Evolutionary conservation across 352 stramenopile species (phyloP), one percentile per base, ranked within the genome.

Genomic region (Peronosclerospora sorghi): DNA sequence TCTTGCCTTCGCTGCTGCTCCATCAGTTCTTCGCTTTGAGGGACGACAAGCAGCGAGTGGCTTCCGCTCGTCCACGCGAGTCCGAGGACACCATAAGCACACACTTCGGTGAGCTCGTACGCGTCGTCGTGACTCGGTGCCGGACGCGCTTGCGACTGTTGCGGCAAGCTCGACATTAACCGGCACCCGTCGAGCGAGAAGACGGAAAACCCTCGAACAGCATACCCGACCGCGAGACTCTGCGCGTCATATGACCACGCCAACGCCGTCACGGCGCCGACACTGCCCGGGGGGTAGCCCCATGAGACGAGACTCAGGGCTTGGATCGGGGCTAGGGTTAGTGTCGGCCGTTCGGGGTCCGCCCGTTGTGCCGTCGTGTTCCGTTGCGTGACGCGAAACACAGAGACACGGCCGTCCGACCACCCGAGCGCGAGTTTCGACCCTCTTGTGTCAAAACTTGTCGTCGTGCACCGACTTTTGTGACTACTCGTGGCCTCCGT

Each of bases 151-250:
- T 86, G 72, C 36, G 86, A 69, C 45, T 93, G 76, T 27, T 88
- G 76, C 0, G 80, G 77, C 21, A 93, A 55, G 36, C 58, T 88
- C 27, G 80, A 88, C 74, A 93, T 87, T 32, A 93, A 57, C 0
- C 79, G 73, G 45, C 74, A 88, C 2, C 77, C 77, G 36, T 93
- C 80, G 2, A 57, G 74, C 1, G 80, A 85, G 40, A 90, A 93
- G 5, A 93, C 59, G 1, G 69, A 73, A 35, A 89, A 84, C 1
- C 80, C 80, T 6, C 80, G 71, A n/a, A 69, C 42, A 21, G 63
- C 74, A 52, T 86, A 93, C 0, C 74, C 80, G 1, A 86, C 65
- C 0, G 65, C 75, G 12, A 93, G 13, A 6, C 73, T 76, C 8
- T 59, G 67, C 2, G 62, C 60, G 30, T 89, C 74, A 15, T 68